Evolutionary conservation across 2,329 filamentous ascomycete genomes (phyloP).

Genomic region (Hypomyces rosellus): DNA sequence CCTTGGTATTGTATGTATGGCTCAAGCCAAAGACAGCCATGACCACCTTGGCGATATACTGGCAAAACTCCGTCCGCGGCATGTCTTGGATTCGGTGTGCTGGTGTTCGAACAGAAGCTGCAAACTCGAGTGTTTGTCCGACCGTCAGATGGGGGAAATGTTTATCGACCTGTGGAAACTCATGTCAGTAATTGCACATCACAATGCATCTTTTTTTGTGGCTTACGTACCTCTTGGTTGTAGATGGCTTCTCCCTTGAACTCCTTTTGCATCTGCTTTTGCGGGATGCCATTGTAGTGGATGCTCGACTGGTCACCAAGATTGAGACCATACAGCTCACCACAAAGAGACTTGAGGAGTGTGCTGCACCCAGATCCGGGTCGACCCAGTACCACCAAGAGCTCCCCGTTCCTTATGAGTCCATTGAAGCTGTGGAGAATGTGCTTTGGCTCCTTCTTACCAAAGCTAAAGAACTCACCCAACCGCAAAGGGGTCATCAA

Average conservation of each 20-base stretch:
- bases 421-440: slow-evolving; percentile 62
- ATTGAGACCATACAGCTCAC: slow-evolving; percentile 52
- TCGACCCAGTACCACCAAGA: slow-evolving; percentile 62
- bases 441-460: slow-evolving; percentile 43
- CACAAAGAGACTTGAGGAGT: slow-evolving; percentile 54
- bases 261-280: slow-evolving; percentile 47
- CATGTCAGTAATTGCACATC: too few relatives aligned
- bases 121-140: slow-evolving; percentile 67
- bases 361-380: slow-evolving; percentile 61
- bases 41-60: slow-evolving; percentile 59
- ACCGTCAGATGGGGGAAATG: slow-evolving; percentile 76
- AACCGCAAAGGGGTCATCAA: slow-evolving; percentile 52
- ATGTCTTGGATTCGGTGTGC: slow-evolving; percentile 58
- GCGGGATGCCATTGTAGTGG: slow-evolving; percentile 57
- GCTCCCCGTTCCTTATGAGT: slow-evolving; percentile 56
- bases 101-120: slow-evolving; percentile 62
- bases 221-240: slow-evolving; percentile 56
- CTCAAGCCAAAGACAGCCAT: slow-evolving; percentile 67
- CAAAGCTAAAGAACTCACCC: slow-evolving; percentile 47
- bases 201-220: too few relatives aligned
- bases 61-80: slow-evolving; percentile 51
- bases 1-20: slow-evolving; percentile 65
- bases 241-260: slow-evolving; percentile 65
- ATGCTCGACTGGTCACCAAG: slow-evolving; percentile 45
- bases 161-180: slow-evolving; percentile 47